Evolutionary conservation across 2,329 filamentous ascomycete genomes (phyloP).

Genomic region (Thielaviopsis populi): DNA sequence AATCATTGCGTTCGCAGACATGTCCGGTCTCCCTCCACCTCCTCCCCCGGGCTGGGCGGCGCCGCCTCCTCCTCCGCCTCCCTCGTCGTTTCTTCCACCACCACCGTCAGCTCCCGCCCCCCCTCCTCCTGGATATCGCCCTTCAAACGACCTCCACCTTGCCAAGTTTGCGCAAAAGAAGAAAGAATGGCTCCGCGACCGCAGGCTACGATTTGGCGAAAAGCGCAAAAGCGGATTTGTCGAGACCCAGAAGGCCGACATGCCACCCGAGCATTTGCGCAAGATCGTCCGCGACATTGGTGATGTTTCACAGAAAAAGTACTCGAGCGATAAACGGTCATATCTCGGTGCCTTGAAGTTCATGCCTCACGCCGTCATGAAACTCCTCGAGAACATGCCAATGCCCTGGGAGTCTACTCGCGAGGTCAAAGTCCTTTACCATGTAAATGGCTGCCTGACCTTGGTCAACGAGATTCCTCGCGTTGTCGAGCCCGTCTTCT

Average conservation of each 20-base stretch:
- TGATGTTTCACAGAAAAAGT: slow-evolving; percentile 98
- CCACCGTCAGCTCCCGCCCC: slow-evolving; percentile 43
- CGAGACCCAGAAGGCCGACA: slow-evolving; percentile 95
- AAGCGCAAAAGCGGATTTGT: slow-evolving; percentile 94
- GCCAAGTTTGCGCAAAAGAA: slow-evolving; percentile 98
- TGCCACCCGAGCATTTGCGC: slow-evolving; percentile 94
- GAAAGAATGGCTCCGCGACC: slow-evolving; percentile 89
- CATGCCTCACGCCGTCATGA: slow-evolving; percentile 96
- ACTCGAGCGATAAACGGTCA: slow-evolving; percentile 94
- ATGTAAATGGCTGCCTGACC: slow-evolving; percentile 93
- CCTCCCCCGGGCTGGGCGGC: slow-evolving; percentile 43
- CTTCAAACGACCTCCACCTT: slow-evolving; percentile 64
- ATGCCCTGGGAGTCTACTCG: slow-evolving; percentile 98
- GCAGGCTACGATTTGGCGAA: slow-evolving; percentile 87
- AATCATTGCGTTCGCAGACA: slow-evolving; percentile 21
- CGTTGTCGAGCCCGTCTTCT: slow-evolving; percentile 94
- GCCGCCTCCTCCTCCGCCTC: slow-evolving; percentile 37
- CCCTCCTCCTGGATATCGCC: slow-evolving; percentile 73
- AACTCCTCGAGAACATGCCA: slow-evolving; percentile 96
- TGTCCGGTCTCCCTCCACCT: slow-evolving; percentile 39
- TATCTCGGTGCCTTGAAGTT: slow-evolving; percentile 96
- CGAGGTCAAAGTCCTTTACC: slow-evolving; percentile 95
- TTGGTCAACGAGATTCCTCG: slow-evolving; percentile 92
- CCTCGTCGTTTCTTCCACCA: slow-evolving; percentile 40
- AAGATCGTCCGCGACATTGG: slow-evolving; percentile 98